A percentile compares a stretch with the other conserved stretches of the same genome.
These are phyloP conservation scores for Remersonia thermophila DNA, from an alignment of 2,329 filamentous ascomycete genomes.

Conservation along the genomic window DNA sequence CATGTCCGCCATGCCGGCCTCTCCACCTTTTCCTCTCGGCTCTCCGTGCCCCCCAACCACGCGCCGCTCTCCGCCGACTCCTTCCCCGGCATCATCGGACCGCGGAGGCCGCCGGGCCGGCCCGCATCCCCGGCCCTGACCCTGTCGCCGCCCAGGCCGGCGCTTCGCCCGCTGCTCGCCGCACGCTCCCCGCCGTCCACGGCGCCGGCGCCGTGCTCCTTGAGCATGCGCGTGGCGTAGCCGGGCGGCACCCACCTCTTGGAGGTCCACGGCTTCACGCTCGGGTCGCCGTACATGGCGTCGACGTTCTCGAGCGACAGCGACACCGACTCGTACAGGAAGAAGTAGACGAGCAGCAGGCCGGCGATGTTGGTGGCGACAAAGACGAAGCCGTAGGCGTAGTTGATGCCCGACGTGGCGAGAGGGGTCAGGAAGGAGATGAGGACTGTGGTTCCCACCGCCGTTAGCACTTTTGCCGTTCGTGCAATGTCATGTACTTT, in stretches of 20 bases:
- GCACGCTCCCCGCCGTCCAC: no score
- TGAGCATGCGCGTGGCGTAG: conserved; percentile 14
- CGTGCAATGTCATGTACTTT: no score
- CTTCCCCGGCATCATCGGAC: no score
- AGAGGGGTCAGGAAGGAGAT: conserved; percentile 56
- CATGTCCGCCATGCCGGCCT: no score
- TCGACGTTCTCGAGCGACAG: conserved; percentile 54
- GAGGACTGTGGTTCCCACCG: conserved; percentile 14
- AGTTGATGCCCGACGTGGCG: conserved; percentile 49
- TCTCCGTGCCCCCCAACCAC: no score
- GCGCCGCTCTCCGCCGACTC: no score
- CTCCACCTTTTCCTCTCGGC: no score
- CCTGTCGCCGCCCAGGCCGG: no score
- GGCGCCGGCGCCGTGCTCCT: no score
- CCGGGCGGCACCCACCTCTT: conserved; percentile 28
- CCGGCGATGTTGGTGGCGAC: conserved; percentile 48
- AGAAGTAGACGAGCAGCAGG: conserved; percentile 50
- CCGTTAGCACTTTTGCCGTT: conserved; percentile 2
- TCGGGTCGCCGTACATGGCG: conserved; percentile 45
- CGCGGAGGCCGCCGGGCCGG: no score
- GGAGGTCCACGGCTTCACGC: conserved; percentile 44
- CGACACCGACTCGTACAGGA: conserved; percentile 46
- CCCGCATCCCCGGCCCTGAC: no score
- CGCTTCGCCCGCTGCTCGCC: no score
- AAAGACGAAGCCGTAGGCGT: conserved; percentile 53